Evolutionary conservation across 1,284 basidiomycete species (phyloP).

Genomic region (Grifola frondosa): DNA sequence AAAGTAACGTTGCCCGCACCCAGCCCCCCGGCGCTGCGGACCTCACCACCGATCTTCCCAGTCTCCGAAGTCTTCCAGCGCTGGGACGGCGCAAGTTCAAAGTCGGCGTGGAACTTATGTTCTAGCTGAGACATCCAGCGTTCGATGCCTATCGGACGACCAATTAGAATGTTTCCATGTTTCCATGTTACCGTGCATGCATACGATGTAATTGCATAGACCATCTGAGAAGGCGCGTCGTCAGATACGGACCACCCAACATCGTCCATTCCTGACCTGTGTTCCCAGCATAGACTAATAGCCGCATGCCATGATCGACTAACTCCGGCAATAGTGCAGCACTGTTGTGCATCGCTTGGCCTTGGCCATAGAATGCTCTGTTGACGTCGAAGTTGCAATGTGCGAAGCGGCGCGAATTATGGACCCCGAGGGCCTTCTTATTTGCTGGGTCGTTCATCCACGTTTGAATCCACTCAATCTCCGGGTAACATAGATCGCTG

Average conservation of each 20-base stretch:
- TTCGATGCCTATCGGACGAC: conserved; percentile 59
- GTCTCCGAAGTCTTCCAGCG: conserved; percentile 42
- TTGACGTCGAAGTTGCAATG: conserved; percentile 64
- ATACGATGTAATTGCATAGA: conserved; percentile 77
- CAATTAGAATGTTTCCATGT: conserved; percentile 9
- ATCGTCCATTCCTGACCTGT: no score
- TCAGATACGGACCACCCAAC: conserved; percentile 6
- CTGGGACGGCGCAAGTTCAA: conserved; percentile 47
- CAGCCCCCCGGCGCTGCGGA: conserved; percentile 43
- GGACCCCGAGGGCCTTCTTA: conserved; percentile 77
- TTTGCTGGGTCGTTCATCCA: conserved; percentile 74
- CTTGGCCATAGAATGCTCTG: conserved; percentile 67
- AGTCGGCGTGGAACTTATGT: conserved; percentile 63
- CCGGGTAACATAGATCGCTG: conserved; percentile 70
- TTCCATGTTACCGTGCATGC: conserved; percentile 22
- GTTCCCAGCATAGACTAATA: conserved; percentile 84
- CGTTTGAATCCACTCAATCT: conserved; percentile 79
- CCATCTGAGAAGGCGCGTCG: conserved; percentile 48
- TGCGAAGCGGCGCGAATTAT: conserved; percentile 54
- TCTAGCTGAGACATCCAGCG: conserved; percentile 67
- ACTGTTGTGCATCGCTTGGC: conserved; percentile 79
- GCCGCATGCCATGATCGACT: conserved; percentile 70
- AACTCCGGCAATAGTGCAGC: conserved; percentile 73
- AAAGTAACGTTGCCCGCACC: conserved; percentile 56
- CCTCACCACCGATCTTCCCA: conserved; percentile 38